A percentile compares a stretch with the other conserved stretches of the same genome.
phyloP scores from a whole-genome alignment of 805 yeast genomes.

The Saturnispora bothae region DNA sequence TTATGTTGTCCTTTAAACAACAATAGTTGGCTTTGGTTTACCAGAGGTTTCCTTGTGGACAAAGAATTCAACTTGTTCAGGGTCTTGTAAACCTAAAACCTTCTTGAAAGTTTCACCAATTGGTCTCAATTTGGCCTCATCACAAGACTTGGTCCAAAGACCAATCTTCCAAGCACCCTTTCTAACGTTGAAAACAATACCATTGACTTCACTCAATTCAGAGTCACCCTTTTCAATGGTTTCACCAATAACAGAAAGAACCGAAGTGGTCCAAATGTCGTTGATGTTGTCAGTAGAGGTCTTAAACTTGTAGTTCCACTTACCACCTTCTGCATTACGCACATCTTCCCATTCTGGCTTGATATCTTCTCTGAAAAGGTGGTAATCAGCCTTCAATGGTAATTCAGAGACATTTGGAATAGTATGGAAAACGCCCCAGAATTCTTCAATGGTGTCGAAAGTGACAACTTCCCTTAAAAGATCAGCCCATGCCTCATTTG shows the following conservation, averaged over 20 bases:
- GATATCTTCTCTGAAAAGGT: conserved; percentile 85
- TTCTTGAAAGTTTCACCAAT: conserved; percentile 84
- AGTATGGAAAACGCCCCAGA: conserved; percentile 95
- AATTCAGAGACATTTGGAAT: conserved; percentile 86
- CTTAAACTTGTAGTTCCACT: conserved; percentile 77
- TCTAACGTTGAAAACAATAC: conserved; percentile 86
- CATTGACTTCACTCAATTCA: conserved; percentile 80
- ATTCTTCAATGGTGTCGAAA: conserved; percentile 92
- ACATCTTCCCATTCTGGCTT: conserved; percentile 98
- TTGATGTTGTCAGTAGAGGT: conserved; percentile 56
- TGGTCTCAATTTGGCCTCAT: conserved; percentile 49
- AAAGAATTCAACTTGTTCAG: conserved; percentile 71
- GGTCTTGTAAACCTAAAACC: conserved; percentile 65
- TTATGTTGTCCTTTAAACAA: conserved; percentile 11
- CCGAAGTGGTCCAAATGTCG: conserved; percentile 84
- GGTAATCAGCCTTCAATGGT: conserved; percentile 89
- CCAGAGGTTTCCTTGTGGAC: conserved; percentile 44
- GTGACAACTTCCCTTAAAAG: conserved; percentile 86
- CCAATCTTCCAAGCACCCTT: conserved; percentile 74
- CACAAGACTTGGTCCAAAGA: conserved; percentile 84
- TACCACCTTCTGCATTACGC: conserved; percentile 83
- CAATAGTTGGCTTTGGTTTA: conserved; percentile 21
- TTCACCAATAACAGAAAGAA: conserved; percentile 89
- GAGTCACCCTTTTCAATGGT: conserved; percentile 68
- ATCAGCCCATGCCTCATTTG: conserved; percentile 82